Conservation (phyloP, 768 basidiomycete species). For the Termitomyces sp. region DNA sequence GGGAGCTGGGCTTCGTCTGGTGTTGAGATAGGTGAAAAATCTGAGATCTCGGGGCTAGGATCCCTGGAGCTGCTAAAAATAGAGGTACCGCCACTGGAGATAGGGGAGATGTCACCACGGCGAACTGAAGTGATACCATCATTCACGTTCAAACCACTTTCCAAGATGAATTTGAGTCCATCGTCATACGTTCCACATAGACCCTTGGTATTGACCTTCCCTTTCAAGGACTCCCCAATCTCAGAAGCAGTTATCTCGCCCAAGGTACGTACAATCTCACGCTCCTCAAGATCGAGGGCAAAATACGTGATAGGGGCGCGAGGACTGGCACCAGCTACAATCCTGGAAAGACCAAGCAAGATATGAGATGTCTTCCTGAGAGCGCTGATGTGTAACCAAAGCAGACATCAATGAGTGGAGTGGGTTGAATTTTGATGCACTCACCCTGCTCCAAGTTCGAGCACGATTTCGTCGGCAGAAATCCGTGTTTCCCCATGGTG, state of each 20-base stretch:
- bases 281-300: conserved; percentile 89
- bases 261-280: conserved; percentile 80
- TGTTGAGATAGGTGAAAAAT: conserved; percentile 35
- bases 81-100: conserved; percentile 25
- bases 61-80: conserved; percentile 18
- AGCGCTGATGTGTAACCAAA: conserved; percentile 40
- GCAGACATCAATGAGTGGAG: not conserved
- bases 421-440: conserved; percentile 16
- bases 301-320: conserved; percentile 70
- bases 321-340: conserved; percentile 30
- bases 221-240: conserved; percentile 53
- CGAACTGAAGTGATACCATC: conserved; percentile 6
- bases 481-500: conserved; percentile 35
- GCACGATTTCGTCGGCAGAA: conserved; percentile 49
- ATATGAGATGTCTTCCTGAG: conserved; percentile 88
- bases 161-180: conserved; percentile 73
- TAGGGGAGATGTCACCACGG: conserved; percentile 30
- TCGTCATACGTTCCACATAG: conserved; percentile 91
- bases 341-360: conserved; percentile 59
- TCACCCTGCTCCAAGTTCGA: conserved; percentile 95
- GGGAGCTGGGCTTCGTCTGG: conserved; percentile 43
- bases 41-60: conserved; percentile 18
- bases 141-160: conserved; percentile 46
- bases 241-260: conserved; percentile 56
- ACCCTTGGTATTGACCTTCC: conserved; percentile 76